These are phyloP conservation scores for Abrus pulchellus DNA, from an alignment of 306 rosid genomes.

Conservation along the genomic window DNA sequence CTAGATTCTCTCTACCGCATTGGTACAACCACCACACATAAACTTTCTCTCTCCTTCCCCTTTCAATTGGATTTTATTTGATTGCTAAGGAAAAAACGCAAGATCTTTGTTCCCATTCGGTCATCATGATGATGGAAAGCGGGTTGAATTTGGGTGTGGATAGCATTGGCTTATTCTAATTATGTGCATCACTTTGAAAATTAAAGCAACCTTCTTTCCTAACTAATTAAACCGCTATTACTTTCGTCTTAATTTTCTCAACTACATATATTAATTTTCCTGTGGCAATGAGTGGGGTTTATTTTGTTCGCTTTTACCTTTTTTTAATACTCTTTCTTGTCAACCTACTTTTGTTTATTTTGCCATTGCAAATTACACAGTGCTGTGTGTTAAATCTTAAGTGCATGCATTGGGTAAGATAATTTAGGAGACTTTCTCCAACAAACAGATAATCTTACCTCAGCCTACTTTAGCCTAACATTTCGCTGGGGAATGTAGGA, in stretches of 20 bases:
- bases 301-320: slow-evolving; percentile 1
- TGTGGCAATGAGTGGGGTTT: not conserved
- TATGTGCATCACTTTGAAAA: slow-evolving; percentile 45
- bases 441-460: slow-evolving; percentile 18
- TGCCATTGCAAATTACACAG: slow-evolving; percentile 2
- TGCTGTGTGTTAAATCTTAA: slow-evolving; percentile 1
- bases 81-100: slow-evolving; percentile 58
- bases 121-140: slow-evolving; percentile 67
- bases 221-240: slow-evolving; percentile 58
- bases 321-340: not conserved
- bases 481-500: slow-evolving; percentile 43
- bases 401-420: slow-evolving; percentile 25
- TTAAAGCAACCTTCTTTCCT: slow-evolving; percentile 52
- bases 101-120: slow-evolving; percentile 67
- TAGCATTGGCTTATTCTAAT: slow-evolving; percentile 30
- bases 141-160: slow-evolving; percentile 65
- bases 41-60: slow-evolving; percentile 49
- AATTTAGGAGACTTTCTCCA: slow-evolving; percentile 48
- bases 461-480: slow-evolving; percentile 35
- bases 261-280: slow-evolving; percentile 1
- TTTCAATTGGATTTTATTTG: slow-evolving; percentile 64
- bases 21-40: slow-evolving; percentile 77
- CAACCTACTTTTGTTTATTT: slow-evolving; percentile 5
- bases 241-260: slow-evolving; percentile 16
- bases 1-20: slow-evolving; percentile 85